Evolutionary conservation across 1,284 basidiomycete genomes (phyloP), one percentile per base, ranked within the genome.

Genomic region (Cryptococcus sp.): DNA sequence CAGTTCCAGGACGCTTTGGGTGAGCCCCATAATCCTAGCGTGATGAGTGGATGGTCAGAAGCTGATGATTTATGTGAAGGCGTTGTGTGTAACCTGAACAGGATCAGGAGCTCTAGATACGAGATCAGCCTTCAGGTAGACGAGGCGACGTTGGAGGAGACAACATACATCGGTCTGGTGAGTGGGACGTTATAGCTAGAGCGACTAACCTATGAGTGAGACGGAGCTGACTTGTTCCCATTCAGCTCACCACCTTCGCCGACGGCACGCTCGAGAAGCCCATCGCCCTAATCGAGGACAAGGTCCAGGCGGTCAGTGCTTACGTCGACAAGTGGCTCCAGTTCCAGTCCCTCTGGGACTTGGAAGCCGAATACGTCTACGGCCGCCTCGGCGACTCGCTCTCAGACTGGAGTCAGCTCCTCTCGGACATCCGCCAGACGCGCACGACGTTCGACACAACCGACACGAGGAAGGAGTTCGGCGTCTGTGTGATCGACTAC

Each of bases 331-430:
- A 96, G 79, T 98, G 96, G 95, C 84, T 98, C 0, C 93, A 95
- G 72, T 98, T 98, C 84, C 96, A 98, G 77, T 95, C 93, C 0
- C 82, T 98, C 0, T 98, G 95, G 96, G 96, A 98, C 75, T 85
- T 98, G 49, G 93, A 98, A 77, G 84, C 93, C 15, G 95, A 98
- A 82, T 89, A 89, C 69, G 93, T 98, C 20, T 98, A 96, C 82
- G 48, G 28, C 23, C 87, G 89, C 0, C 86, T 98, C 7, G 96
- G 95, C 18, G 93, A 98, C 73, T 91, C 89, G 11, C 84, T 98
- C 20, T 85, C 84, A 0, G 83, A 87, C 73, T 99, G 96, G 96
- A 92, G 96, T 71, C 88, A 94, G 69, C 84, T 98, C 1, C 82
- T 98, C 9, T 90, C 88, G 4, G 94, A 96, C 75, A 98, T 98